Conservation (phyloP, 192 early-diverging fungal genomes). For the Phycomyces blakesleeanus region DNA sequence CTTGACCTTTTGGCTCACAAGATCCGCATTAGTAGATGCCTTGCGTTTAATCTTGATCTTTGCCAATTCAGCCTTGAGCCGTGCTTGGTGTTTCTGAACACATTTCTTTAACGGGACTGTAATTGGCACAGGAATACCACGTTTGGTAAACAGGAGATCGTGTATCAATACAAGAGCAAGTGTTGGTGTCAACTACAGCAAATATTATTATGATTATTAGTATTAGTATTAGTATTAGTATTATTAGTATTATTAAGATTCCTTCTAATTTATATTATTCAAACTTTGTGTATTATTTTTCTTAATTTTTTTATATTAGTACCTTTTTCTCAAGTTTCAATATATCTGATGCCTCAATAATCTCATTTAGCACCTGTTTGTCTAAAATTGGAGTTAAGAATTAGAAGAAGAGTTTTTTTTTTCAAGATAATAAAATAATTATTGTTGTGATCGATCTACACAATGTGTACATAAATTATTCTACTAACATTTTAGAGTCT, state of each 20-base stretch:
- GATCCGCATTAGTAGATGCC: constrained; percentile 62
- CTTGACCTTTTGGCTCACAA: constrained; percentile 59
- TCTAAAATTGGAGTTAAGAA: too few relatives aligned
- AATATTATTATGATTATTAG: background rate
- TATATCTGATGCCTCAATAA: constrained; percentile 49
- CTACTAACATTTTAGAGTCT: constrained; percentile 78
- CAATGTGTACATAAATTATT: too few relatives aligned
- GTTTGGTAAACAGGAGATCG: constrained; percentile 77
- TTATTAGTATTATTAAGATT: too few relatives aligned
- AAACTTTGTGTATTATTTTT: constrained; percentile 23
- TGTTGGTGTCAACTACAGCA: constrained; percentile 20
- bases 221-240: too few relatives aligned
- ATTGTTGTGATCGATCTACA: background rate
- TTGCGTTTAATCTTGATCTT: constrained; percentile 69
- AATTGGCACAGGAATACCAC: constrained; percentile 62
- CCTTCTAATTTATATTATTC: too few relatives aligned
- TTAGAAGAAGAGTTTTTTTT: too few relatives aligned
- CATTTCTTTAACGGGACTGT: constrained; percentile 58
- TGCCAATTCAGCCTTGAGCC: constrained; percentile 74
- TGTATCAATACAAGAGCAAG: constrained; percentile 65
- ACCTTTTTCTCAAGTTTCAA: constrained; percentile 50
- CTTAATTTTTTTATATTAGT: too few relatives aligned
- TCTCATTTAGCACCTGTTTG: constrained; percentile 43
- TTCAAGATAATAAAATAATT: too few relatives aligned
- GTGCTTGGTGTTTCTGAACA: constrained; percentile 62